These are phyloP conservation scores for Dipodascus geniculatus DNA, from an alignment of 805 yeast species.

Conservation along the genomic window DNA sequence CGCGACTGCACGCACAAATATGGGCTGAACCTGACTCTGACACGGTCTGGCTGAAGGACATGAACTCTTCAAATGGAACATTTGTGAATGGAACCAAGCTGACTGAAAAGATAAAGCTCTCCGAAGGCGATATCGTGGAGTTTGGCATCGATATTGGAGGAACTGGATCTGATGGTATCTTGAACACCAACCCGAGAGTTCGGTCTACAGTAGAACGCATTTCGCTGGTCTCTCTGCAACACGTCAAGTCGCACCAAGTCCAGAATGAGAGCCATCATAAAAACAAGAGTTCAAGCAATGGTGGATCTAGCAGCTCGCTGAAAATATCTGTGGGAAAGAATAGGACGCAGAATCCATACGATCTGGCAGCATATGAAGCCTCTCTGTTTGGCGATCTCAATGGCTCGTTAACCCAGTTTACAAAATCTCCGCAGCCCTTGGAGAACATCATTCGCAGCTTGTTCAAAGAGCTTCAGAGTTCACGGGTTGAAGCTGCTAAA, in stretches of 20 bases:
- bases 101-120: slow-evolving; percentile 28
- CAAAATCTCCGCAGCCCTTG: neutral
- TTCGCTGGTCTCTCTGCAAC: slow-evolving; percentile 38
- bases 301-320: neutral
- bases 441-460: neutral
- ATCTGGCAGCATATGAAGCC: neutral
- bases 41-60: slow-evolving; percentile 65
- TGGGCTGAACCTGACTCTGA: slow-evolving; percentile 57
- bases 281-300: neutral
- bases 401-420: neutral
- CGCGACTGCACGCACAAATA: slow-evolving; percentile 88
- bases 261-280: neutral
- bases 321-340: neutral
- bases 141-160: slow-evolving; percentile 71
- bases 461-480: neutral
- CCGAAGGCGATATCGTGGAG: slow-evolving; percentile 68
- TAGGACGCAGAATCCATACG: neutral
- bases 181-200: slow-evolving; percentile 72
- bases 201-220: slow-evolving; percentile 72
- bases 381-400: neutral
- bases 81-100: slow-evolving; percentile 71
- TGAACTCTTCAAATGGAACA: slow-evolving; percentile 90
- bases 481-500: neutral
- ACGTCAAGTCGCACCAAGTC: neutral
- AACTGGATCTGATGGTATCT: slow-evolving; percentile 30